Percentiles rank a stretch among this genome's conserved stretches.
Evolutionary conservation across 1,284 basidiomycete species (phyloP).

Genomic region (Lentinula novae-zelandiae): DNA sequence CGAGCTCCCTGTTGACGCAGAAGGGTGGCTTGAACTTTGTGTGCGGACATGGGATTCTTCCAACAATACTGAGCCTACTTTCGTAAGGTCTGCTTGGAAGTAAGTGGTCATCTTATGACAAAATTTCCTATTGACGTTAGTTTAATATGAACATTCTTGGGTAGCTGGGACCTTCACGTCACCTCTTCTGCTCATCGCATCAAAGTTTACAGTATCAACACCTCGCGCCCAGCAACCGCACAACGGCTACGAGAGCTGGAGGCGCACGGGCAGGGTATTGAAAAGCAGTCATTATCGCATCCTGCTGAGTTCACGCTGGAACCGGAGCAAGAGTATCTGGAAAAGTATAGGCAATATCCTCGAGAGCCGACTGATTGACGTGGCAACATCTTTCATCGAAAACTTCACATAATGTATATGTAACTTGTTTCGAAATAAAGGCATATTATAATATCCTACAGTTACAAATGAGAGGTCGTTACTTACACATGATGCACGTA

Average conservation of each 20-base stretch:
- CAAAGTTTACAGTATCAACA: conserved; percentile 53
- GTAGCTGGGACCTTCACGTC: conserved; percentile 53
- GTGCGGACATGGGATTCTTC: conserved; percentile 58
- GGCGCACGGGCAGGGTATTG: conserved; percentile 33
- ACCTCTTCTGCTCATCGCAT: conserved; percentile 50
- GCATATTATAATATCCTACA: neutral
- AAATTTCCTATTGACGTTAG: neutral
- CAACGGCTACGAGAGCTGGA: conserved; percentile 37
- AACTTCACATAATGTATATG: neutral
- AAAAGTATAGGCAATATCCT: conserved; percentile 29
- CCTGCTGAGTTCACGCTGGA: conserved; percentile 40
- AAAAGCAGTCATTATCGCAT: conserved; percentile 31
- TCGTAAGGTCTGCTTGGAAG: conserved; percentile 55
- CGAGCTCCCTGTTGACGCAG: conserved; percentile 48
- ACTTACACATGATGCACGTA: neutral
- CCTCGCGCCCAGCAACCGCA: conserved; percentile 36
- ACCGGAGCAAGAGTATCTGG: conserved; percentile 33
- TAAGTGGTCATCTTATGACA: conserved; percentile 23
- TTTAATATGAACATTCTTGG: neutral
- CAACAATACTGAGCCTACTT: conserved; percentile 56
- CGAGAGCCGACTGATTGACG: conserved; percentile 19
- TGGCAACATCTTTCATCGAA: neutral
- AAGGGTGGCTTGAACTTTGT: conserved; percentile 57
- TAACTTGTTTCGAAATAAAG: no score
- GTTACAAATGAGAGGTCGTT: conserved; percentile 2